phyloP scores from a whole-genome alignment of 2,329 filamentous ascomycete genomes.

The Colletotrichum godetiae region DNA sequence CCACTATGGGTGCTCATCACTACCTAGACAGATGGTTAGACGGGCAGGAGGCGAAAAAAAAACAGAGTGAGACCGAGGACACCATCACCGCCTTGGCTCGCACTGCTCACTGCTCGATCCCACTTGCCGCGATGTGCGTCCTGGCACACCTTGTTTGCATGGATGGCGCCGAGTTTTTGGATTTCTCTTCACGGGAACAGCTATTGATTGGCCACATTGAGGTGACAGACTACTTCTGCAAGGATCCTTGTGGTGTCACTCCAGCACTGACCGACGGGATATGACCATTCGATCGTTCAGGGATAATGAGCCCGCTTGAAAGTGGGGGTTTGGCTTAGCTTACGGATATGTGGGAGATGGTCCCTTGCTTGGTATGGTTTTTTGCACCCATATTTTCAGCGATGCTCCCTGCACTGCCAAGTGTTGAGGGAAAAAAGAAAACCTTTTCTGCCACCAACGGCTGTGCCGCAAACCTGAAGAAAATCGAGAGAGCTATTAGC shows the following conservation, averaged over 20 bases:
- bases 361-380: neutral
- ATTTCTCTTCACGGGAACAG: neutral
- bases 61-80: neutral
- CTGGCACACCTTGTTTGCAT: constrained; percentile 4
- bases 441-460: neutral
- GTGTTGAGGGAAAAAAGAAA: constrained; percentile 30
- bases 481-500: neutral
- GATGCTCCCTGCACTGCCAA: constrained; percentile 30
- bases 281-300: constrained; percentile 20
- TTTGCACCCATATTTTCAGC: constrained; percentile 12
- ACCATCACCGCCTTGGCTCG: neutral
- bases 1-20: constrained; percentile 10
- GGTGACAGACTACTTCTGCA: constrained; percentile 21
- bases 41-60: constrained; percentile 17
- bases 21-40: neutral
- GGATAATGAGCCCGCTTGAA: constrained; percentile 14
- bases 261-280: neutral
- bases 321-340: constrained; percentile 23
- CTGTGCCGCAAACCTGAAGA: neutral
- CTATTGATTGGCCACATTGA: neutral
- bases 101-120: constrained; percentile 7
- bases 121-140: constrained; percentile 29
- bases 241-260: constrained; percentile 20
- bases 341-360: constrained; percentile 29
- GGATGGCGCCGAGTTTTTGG: neutral